Evolutionary conservation across 257 asterid species (phyloP), one percentile per base, ranked within the genome.

Genomic region (Solanum chilense): DNA sequence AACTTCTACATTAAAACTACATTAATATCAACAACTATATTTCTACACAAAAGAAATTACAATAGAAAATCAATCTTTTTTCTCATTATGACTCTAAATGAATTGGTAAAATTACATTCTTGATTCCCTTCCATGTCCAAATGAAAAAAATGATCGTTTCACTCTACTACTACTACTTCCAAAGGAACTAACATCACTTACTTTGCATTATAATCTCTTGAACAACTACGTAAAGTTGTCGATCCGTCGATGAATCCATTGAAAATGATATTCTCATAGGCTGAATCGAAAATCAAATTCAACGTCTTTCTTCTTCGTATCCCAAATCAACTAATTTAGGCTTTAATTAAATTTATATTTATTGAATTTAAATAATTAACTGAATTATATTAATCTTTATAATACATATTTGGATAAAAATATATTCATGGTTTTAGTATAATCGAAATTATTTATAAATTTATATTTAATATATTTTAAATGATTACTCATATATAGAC

Each of bases 251-350:
- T 12, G 98, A 94, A 89, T 94, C 96, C 98, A 97, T 95, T 3
- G 99, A 97, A 58, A 97, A 94, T 6, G 99, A 97, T 87, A 98
- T 91, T n/a, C 98, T 92, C 29, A 94, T 91, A 7, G 95, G 94
- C 56, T 94, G 94, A 56, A 94, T 89, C 11, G 45, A 45, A 31
- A 31, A 9, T 58, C 75, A 74, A 95, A 95, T 12, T 88, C 91
- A 52, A 92, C 96, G 85, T 94, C 96, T 87, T 90, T 92, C 20
- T 87, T 27, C 86, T 98, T 89, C 16, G 35, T 92, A 82, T 92
- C 5, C 37, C 37, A 33, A 33, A 33, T 33, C 37, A 33, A 33
- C 5, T 33, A 33, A 33, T 33, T 3, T 33, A 33, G 37, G 5
- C 37, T 33, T 33, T 33, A 33, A 33, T 3, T 33, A 33, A 33